Evolutionary conservation across 2,329 filamentous ascomycete species (phyloP).

Genomic region (Lithohypha guttulata): DNA sequence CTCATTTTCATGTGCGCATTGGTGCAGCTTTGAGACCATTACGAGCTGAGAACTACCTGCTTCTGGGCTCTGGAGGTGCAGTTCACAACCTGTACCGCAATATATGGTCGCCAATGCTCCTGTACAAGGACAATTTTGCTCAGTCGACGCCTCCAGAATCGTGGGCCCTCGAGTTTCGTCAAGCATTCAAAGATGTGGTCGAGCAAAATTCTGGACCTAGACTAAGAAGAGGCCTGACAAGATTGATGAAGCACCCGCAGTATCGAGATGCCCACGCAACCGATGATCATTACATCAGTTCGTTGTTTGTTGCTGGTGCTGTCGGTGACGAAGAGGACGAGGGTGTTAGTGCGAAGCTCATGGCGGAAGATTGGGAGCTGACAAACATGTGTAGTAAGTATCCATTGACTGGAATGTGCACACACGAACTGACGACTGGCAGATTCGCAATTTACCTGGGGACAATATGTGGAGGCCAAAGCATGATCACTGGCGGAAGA

Average conservation of each 20-base stretch:
- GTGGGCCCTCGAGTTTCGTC: slow-evolving; percentile 55
- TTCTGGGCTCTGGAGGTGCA: slow-evolving; percentile 52
- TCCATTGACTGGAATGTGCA: no score
- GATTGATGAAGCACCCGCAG: slow-evolving; percentile 57
- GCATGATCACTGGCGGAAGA: no score
- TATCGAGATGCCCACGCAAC: slow-evolving; percentile 58
- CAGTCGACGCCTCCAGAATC: slow-evolving; percentile 47
- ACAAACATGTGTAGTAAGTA: no score
- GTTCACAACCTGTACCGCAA: slow-evolving; percentile 64
- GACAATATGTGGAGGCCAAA: no score
- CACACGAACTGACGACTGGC: no score
- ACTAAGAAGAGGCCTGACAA: slow-evolving; percentile 45
- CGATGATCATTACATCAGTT: slow-evolving; percentile 60
- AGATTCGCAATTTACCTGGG: no score
- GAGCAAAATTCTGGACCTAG: slow-evolving; percentile 43
- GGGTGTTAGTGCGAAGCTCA: slow-evolving; percentile 32
- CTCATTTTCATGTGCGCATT: slow-evolving; percentile 47
- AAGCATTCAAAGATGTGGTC: slow-evolving; percentile 52
- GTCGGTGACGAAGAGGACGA: slow-evolving; percentile 40
- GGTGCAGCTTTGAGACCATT: slow-evolving; percentile 48
- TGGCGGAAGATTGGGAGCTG: slow-evolving; percentile 54
- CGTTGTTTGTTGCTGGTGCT: slow-evolving; percentile 52
- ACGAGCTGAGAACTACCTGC: slow-evolving; percentile 44
- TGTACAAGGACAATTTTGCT: slow-evolving; percentile 53
- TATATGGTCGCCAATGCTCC: slow-evolving; percentile 53